Base-by-base conservation (phyloP, 1,284 basidiomycete genomes). In the Austropuccinia psidii region DNA sequence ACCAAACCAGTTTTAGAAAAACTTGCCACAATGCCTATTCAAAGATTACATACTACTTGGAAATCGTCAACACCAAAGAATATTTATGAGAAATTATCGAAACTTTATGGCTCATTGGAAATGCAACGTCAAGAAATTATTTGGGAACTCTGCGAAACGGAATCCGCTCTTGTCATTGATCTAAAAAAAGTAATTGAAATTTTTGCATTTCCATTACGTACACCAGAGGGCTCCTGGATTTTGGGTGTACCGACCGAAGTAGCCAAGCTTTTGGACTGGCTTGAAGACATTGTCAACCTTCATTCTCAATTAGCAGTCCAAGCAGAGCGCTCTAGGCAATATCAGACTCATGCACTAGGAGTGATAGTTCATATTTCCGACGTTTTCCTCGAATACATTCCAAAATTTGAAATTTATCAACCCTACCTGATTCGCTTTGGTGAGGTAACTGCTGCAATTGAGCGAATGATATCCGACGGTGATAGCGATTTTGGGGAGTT, bases 401-500 rank as follows among this genome's bases (percentile, higher is more conserved):
- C 85, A 0, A 84, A 84, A 54, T 81, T 93, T 45, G 89, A 92
- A 79, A 85, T 90, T 4, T 90, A 95, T 78, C 90, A 92, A 80
- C 88, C 89, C 9, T 95, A 93, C 80, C 82, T 95, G 3, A 86
- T 90, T 15, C 84, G 87, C 58, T 84, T 93, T 54, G 87, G 88
- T 64, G 83, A 84, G 31, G 86, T 88, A 0, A 84, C 84, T 0
- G 81, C 83, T 9, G 78, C 84, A 66, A 86, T 92, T 41, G 85
- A 86, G 61, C 80, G 82, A 39, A 82, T 87, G 76, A 80, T 86
- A n/a, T 80, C 82, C 11, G 85, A 88, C 75, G 79, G 81, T 17
- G 80, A 81, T 17, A 87, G 83, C 77, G 88, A 90, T 75, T 90
- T 95, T 82, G 90, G 90, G 1, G 89, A 91, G 79, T 94, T 93